phyloP scores from a whole-genome alignment of 495 filamentous ascomycete genomes.

The Hamigera avellanea region DNA sequence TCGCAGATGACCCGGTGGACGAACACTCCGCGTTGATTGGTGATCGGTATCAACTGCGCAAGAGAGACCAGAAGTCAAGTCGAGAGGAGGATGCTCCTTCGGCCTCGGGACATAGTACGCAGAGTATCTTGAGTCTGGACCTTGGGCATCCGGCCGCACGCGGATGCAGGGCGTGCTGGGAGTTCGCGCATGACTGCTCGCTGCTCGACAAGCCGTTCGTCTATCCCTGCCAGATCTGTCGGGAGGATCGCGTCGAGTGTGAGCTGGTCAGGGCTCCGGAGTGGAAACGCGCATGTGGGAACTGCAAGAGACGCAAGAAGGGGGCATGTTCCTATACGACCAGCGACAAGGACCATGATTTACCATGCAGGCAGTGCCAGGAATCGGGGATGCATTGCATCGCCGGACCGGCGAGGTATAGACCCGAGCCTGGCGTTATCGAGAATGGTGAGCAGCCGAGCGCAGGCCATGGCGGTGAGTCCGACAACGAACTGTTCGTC shows the following conservation, averaged over 20 bases:
- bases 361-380: neutral
- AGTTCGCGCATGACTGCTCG: neutral
- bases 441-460: no score
- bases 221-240: neutral
- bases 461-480: no score
- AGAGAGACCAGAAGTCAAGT: no score
- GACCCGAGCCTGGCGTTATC: neutral
- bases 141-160: neutral
- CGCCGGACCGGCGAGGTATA: neutral
- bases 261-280: neutral
- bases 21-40: no score
- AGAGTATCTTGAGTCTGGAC: no score
- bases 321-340: neutral
- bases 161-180: neutral
- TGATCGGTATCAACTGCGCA: no score
- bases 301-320: neutral
- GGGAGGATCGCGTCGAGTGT: neutral
- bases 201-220: neutral
- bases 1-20: neutral
- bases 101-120: no score
- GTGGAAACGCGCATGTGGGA: neutral
- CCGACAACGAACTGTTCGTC: no score
- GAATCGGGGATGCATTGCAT: neutral
- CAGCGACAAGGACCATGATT: neutral
- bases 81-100: no score